Conservation (phyloP, 2,329 filamentous ascomycete genomes). For the Fusarium pilosicola region DNA sequence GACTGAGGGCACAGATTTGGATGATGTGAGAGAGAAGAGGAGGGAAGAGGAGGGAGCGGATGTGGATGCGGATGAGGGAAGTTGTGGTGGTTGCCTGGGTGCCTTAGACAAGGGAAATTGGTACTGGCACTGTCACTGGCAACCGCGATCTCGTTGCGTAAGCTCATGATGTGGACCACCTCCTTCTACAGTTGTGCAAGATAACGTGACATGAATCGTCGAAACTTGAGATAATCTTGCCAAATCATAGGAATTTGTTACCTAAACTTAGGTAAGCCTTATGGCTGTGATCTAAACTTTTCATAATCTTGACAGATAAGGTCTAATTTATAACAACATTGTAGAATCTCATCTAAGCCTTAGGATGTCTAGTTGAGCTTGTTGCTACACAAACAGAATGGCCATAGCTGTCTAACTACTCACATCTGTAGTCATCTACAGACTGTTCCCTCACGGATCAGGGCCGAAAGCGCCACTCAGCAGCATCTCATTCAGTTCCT, state of each 20-base stretch:
- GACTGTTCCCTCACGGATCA: neutral
- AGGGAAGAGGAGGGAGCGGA: neutral
- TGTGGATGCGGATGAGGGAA: neutral
- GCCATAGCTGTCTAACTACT: too few species aligned
- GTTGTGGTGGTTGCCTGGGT: neutral
- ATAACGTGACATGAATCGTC: neutral
- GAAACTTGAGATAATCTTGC: neutral
- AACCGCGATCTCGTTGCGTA: neutral
- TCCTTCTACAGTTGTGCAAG: neutral
- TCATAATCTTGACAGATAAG: rapidly evolving
- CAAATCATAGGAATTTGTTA: neutral
- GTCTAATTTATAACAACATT: neutral
- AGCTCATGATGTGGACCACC: neutral
- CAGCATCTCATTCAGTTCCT: neutral
- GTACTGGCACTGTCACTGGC: too few species aligned
- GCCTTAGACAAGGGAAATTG: neutral
- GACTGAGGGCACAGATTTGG: rapidly evolving
- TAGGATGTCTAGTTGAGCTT: neutral
- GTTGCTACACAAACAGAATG: neutral
- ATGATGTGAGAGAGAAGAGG: too few species aligned
- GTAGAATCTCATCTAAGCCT: neutral
- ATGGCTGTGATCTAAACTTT: neutral
- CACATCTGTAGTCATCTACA: too few species aligned
- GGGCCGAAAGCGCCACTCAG: neutral
- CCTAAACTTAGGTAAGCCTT: neutral